These are phyloP conservation scores for Phytopythium litorale DNA, from an alignment of 352 stramenopile species.

Conservation along the genomic window DNA sequence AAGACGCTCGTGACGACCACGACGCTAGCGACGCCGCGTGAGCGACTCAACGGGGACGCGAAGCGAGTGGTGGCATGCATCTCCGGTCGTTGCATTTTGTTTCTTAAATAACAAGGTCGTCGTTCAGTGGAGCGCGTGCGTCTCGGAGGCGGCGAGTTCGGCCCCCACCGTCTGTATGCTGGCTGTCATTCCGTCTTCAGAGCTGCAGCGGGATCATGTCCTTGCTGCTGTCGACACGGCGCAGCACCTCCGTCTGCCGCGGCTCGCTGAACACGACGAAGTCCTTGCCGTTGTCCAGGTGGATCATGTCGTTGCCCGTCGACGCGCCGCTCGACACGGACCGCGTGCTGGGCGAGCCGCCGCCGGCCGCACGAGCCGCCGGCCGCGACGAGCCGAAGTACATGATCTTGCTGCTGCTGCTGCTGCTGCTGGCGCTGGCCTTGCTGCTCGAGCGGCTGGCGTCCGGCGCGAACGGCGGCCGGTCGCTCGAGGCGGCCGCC, in stretches of 20 bases:
- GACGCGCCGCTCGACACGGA: slow-evolving; percentile 2
- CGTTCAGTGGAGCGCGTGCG: too few relatives aligned
- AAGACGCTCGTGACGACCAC: background rate
- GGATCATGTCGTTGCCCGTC: slow-evolving; percentile 28
- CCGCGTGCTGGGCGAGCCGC: background rate
- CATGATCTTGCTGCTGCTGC: slow-evolving; percentile 1
- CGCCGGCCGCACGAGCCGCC: background rate
- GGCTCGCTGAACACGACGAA: slow-evolving; percentile 48
- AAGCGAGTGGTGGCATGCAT: background rate
- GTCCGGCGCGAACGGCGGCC: background rate
- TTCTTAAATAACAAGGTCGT: background rate
- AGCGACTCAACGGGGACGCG: background rate
- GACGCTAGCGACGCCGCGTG: slow-evolving; percentile 2
- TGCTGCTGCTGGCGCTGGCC: slow-evolving; percentile 1
- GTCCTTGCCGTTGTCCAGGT: slow-evolving; percentile 17
- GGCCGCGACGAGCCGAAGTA: slow-evolving; percentile 1
- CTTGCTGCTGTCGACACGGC: slow-evolving; percentile 19
- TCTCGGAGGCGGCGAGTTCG: slow-evolving; percentile 5
- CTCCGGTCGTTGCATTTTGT: background rate
- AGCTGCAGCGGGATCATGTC: slow-evolving; percentile 64
- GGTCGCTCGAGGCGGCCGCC: background rate
- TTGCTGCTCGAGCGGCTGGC: slow-evolving; percentile 5
- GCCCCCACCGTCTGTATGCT: background rate
- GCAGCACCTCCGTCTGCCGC: slow-evolving; percentile 9
- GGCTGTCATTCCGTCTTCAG: slow-evolving; percentile 4